These are phyloP conservation scores for Phytopythium aichiense DNA, from an alignment of 352 stramenopile genomes.

Conservation along the genomic window DNA sequence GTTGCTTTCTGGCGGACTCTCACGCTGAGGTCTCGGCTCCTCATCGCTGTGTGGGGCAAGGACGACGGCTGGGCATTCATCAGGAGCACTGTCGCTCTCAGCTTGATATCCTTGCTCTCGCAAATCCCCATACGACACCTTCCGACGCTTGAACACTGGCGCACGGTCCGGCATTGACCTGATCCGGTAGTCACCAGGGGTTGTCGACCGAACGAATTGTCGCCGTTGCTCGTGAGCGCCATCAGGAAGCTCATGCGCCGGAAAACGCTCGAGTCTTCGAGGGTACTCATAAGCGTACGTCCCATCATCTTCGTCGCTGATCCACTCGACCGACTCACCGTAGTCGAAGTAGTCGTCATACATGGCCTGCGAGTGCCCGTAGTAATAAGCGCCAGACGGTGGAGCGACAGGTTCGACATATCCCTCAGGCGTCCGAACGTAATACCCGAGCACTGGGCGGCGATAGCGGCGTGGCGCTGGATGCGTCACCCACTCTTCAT, in stretches of 20 bases:
- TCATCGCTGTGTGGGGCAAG: slow-evolving; percentile 1
- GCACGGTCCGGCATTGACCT: not conserved
- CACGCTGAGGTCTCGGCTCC: not conserved
- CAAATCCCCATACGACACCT: slow-evolving; percentile 11
- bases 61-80: not conserved
- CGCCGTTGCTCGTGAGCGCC: not conserved
- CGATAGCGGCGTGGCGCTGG: not conserved
- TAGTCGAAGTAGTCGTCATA: slow-evolving; percentile 27
- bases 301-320: slow-evolving; percentile 28
- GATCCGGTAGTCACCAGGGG: not conserved
- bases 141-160: slow-evolving; percentile 23
- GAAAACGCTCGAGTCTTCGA: not conserved
- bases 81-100: not conserved
- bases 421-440: not conserved
- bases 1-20: not conserved
- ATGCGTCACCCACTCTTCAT: not conserved
- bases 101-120: not conserved
- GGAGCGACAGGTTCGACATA: slow-evolving; percentile 4
- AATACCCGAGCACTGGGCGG: not conserved
- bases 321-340: slow-evolving; percentile 26
- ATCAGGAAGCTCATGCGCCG: not conserved
- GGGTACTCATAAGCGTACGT: slow-evolving; percentile 17
- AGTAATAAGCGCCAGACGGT: slow-evolving; percentile 1
- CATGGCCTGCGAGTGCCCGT: not conserved
- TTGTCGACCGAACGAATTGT: not conserved